Evolutionary conservation across 2,329 filamentous ascomycete genomes (phyloP).

Genomic region (Diaporthe batatas): DNA sequence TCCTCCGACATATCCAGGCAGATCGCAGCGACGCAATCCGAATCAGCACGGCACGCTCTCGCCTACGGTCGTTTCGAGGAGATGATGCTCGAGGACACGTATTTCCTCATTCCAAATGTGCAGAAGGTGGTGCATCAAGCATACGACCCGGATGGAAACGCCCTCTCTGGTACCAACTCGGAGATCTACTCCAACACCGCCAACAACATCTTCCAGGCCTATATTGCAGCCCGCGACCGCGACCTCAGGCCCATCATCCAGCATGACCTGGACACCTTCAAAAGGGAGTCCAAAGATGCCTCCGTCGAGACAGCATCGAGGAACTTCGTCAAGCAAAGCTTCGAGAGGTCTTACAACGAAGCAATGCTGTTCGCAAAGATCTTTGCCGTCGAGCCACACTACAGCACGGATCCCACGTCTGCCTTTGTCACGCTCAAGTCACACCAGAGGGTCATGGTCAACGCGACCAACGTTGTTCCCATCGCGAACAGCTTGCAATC

Average conservation of each 20-base stretch:
- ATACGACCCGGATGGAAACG: constrained; percentile 66
- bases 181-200: constrained; percentile 68
- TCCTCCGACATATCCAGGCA: constrained; percentile 68
- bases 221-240: constrained; percentile 65
- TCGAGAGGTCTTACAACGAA: constrained; percentile 70
- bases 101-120: constrained; percentile 68
- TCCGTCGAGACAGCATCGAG: constrained; percentile 68
- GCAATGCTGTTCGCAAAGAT: constrained; percentile 65
- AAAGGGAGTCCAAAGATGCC: constrained; percentile 62
- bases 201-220: constrained; percentile 67
- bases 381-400: constrained; percentile 68
- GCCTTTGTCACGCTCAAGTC: constrained; percentile 64
- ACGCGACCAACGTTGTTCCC: constrained; percentile 67
- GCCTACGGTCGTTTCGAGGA: constrained; percentile 72
- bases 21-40: constrained; percentile 67
- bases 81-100: constrained; percentile 66
- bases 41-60: constrained; percentile 70
- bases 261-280: constrained; percentile 67
- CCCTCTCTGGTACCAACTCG: constrained; percentile 58
- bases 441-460: constrained; percentile 65
- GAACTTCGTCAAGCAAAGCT: constrained; percentile 71
- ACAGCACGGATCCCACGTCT: constrained; percentile 63
- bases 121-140: constrained; percentile 65
- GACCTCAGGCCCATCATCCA: constrained; percentile 66
- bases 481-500: constrained; percentile 64